Evolutionary conservation across 2,329 filamentous ascomycete species (phyloP), one percentile per base, ranked within the genome.

Genomic region (Stachybotrys chartarum): DNA sequence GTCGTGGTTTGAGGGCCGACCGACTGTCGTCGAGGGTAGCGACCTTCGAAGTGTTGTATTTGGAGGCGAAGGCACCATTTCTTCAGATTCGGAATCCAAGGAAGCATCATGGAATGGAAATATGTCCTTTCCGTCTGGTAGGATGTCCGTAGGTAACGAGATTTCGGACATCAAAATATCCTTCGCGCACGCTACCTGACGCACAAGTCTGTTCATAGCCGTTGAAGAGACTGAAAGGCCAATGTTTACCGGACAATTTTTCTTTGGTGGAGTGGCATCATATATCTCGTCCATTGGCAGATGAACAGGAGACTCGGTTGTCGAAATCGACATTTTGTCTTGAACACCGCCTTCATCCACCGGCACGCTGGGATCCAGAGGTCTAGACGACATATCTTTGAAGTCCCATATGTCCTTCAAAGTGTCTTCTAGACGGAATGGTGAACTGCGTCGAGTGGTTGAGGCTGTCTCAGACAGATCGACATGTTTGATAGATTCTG

Each of bases 401-500:
- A 62, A 57, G 3, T 63, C 57, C 62, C 61, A 67, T 1, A 55
- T 47, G 1, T 56, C 55, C 7, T 59, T 58, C 1, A 45, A 30
- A 5, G 58, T 47, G 35, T 61, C 52, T 24, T 53, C 52, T 5
- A 45, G 14, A 7, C 31, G 39, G 46, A 61, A 53, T 5, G 69
- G 68, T 5, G 70, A 72, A 45, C 70, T 72, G 18, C 70, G 64
- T 30, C 56, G 56, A 30, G 59, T 46, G 2, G 69, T 70, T 3
- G 69, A 70, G 11, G 69, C 69, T n/a, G 69, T 72, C 52, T 72
- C 69, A 0, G 69, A 72, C 18, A 71, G 68, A 44, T 72, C 69
- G 6, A 70, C 17, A 10, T 14, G 35, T 14, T 14, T 14, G 14
- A 42, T 42, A 14, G 35, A 10, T 42, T 14, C 35, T 5, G 35